These are phyloP conservation scores for Paramecium sexaurelia DNA, from an alignment of 73 alveolate species.

Conservation along the genomic window DNA sequence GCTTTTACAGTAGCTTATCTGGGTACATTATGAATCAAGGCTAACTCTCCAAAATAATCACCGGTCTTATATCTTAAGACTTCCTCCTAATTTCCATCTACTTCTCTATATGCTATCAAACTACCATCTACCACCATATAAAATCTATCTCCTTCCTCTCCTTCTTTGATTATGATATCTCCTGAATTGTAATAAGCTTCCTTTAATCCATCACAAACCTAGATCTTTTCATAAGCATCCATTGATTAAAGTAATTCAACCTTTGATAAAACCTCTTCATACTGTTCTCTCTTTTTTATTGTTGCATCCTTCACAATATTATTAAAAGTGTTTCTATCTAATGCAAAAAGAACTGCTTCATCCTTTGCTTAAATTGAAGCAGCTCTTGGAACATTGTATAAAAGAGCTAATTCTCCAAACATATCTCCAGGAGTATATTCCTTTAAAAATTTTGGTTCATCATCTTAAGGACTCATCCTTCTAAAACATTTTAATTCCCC, in stretches of 20 bases:
- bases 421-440: conserved; percentile 76
- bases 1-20: conserved; percentile 94
- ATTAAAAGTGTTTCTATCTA: conserved; percentile 81
- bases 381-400: conserved; percentile 83
- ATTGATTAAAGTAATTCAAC: conserved; percentile 81
- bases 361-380: conserved; percentile 80
- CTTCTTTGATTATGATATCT: conserved; percentile 77
- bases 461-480: conserved; percentile 62
- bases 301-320: conserved; percentile 86
- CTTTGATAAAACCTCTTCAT: conserved; percentile 81
- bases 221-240: conserved; percentile 87
- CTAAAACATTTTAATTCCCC: conserved; percentile 84
- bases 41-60: conserved; percentile 96
- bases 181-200: conserved; percentile 74
- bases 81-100: conserved; percentile 79
- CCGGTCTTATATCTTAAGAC: conserved; percentile 84
- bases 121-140: conserved; percentile 86
- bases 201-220: conserved; percentile 88
- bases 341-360: conserved; percentile 75
- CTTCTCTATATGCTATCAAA: conserved; percentile 80
- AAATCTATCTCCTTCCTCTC: conserved; percentile 78
- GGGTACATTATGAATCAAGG: conserved; percentile 90
- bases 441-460: conserved; percentile 67
- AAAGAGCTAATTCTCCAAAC: conserved; percentile 87
- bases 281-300: conserved; percentile 86